Conservation (phyloP, 164 flowering plant species). For the Nymphaea thermarum region DNA sequence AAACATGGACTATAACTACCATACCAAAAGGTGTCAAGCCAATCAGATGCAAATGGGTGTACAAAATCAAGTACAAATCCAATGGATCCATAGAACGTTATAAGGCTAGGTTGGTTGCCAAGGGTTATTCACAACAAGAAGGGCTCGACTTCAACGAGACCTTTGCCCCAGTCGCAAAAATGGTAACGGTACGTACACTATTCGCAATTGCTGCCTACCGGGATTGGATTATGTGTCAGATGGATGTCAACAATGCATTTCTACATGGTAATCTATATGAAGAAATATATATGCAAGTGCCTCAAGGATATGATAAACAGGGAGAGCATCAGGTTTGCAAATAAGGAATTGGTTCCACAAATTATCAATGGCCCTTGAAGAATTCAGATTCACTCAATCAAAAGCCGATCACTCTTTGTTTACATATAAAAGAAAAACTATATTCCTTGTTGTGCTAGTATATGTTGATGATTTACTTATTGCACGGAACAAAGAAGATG, state of each 20-base stretch:
- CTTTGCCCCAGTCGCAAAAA: background rate
- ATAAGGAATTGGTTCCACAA: background rate
- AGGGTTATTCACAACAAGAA: background rate
- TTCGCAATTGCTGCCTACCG: background rate
- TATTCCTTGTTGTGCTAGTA: background rate
- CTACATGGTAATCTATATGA: background rate
- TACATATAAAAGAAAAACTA: background rate
- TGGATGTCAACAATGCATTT: conserved; percentile 1
- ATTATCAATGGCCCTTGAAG: background rate
- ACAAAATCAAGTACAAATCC: background rate
- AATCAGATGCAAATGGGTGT: conserved; percentile 2
- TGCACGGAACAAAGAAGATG: background rate
- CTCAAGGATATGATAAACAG: background rate
- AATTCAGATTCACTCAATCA: background rate
- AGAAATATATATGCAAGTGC: background rate
- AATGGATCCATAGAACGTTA: background rate
- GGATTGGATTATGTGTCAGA: background rate
- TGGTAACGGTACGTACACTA: background rate
- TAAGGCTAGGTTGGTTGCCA: background rate
- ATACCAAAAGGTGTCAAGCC: background rate
- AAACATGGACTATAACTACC: background rate
- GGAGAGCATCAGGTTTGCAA: background rate
- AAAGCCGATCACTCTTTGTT: background rate
- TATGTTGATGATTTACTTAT: conserved; percentile 3
- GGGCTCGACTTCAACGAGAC: background rate